Conservation (phyloP, 345 rosid genomes). For the Euphorbia tirucalli region DNA sequence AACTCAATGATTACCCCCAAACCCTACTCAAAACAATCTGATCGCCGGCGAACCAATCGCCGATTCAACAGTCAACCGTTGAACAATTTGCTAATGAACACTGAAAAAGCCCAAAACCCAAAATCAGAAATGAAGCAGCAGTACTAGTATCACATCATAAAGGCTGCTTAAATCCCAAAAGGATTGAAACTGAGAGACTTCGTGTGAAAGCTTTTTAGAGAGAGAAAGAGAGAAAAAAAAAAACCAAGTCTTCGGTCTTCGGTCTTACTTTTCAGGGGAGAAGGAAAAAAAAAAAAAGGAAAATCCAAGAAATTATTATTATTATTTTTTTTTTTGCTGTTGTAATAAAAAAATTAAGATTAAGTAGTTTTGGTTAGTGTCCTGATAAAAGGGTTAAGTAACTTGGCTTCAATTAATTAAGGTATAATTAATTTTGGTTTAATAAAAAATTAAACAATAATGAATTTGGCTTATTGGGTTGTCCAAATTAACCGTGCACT, state of each 20-base stretch:
- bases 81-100: constrained; percentile 19
- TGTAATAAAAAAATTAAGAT: neutral
- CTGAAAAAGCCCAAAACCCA: constrained; percentile 7
- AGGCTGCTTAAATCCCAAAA: constrained; percentile 4
- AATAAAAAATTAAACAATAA: neutral
- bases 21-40: neutral
- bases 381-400: neutral
- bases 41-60: constrained; percentile 18
- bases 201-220: neutral
- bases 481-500: constrained; percentile 4
- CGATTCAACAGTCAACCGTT: constrained; percentile 29
- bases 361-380: constrained; percentile 18
- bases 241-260: neutral
- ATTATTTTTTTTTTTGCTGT: neutral
- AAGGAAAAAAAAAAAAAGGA: neutral
- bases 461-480: neutral
- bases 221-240: constrained; percentile 7
- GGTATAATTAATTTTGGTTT: neutral
- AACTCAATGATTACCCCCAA: constrained; percentile 11
- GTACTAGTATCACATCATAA: neutral
- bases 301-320: neutral
- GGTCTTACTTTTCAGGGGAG: constrained; percentile 22
- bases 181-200: constrained; percentile 3
- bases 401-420: neutral
- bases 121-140: constrained; percentile 14